Evolutionary conservation across 805 yeast genomes (phyloP), one percentile per base, ranked within the genome.

Genomic region (Candida corydali): DNA sequence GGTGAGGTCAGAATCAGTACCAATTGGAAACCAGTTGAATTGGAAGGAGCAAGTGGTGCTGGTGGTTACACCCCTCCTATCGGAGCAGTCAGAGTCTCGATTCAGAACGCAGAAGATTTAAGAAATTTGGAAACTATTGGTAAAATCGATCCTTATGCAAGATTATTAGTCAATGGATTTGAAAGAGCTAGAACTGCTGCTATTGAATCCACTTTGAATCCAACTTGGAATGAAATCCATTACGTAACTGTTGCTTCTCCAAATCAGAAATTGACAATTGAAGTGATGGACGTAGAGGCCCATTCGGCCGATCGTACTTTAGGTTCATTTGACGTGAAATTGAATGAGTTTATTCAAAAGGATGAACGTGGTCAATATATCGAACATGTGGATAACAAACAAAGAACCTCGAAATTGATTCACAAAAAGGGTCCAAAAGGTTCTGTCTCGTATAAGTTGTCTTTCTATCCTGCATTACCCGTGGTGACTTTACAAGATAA

Each of bases 21-120:
- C 19, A 61, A 67, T 36, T 93, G 96, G 96, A 87, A 82, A 59
- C 91, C 98, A 7, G 95, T 89, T 35, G 78, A 73, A 19, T 62
- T 91, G 51, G 59, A 70, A 16, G 77, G 80, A 36, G 83, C 82
- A 12, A 61, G 78, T 26, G 86, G 87, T 42, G 63, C 85, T 16
- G 78, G 81, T 47, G 93, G 91, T 35, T 91, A 88, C 63, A 78
- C 87, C n/a, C 87, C 87, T 40, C 98, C 98, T 34, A 82, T 91
- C 55, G 98, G 99, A 55, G 91, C 84, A 23, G 73, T 89, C 5
- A 79, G 97, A 53, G 69, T 93, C 19, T 69, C 74, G 41, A 59
- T 93, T 42, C 76, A 75, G 46, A 74, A 73, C 42, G 97, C 94
- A 29, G 75, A 72, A 39, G 82, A 78, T 42, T 73, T 93, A 52